Conservation (phyloP, 2,329 filamentous ascomycete species). For the Phialocephala sp. region DNA sequence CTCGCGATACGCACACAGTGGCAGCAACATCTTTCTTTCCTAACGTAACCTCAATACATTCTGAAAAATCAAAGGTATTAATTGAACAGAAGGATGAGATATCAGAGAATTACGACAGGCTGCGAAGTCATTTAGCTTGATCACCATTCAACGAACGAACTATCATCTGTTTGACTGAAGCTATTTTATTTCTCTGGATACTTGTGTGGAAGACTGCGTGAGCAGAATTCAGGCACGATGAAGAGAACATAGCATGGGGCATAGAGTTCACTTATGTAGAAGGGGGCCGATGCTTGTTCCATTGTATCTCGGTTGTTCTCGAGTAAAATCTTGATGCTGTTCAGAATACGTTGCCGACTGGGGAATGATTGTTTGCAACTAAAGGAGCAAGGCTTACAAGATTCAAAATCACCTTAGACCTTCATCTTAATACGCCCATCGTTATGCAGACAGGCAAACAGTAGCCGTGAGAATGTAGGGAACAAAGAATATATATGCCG, state of each 20-base stretch:
- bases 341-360: neutral
- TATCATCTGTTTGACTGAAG: slow-evolving; percentile 7
- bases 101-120: neutral
- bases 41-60: neutral
- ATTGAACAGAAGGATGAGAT: neutral
- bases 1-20: neutral
- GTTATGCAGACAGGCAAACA: neutral
- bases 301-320: neutral
- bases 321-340: neutral
- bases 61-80: neutral
- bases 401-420: neutral
- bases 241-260: neutral
- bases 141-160: slow-evolving; percentile 3
- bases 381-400: neutral
- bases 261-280: neutral
- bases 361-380: neutral
- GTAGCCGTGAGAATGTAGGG: neutral
- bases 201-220: neutral
- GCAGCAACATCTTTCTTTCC: neutral
- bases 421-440: neutral
- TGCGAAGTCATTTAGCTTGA: neutral
- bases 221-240: neutral
- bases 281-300: neutral
- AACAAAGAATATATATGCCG: neutral
- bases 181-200: neutral